Percentiles rank a stretch among this genome's conserved stretches.
phyloP scores from a whole-genome alignment of 2,329 filamentous ascomycete genomes.

The Alternaria arborescens region DNA sequence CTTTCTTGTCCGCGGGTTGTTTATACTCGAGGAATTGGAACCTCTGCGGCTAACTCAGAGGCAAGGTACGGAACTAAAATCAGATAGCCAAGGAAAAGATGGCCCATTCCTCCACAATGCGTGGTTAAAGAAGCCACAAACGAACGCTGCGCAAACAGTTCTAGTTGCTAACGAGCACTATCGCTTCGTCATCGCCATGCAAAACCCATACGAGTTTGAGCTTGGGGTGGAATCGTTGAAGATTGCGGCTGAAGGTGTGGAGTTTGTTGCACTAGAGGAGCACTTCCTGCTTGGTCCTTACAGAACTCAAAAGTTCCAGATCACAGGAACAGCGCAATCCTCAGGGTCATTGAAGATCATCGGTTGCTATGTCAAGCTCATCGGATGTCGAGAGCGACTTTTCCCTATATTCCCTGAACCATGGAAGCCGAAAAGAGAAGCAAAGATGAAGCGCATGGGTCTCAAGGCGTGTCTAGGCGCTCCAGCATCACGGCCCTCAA shows the following conservation, averaged over 20 bases:
- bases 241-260: slow-evolving; percentile 76
- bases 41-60: slow-evolving; percentile 44
- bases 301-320: slow-evolving; percentile 77
- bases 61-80: slow-evolving; percentile 44
- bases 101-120: slow-evolving; percentile 97
- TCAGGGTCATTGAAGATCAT: slow-evolving; percentile 76
- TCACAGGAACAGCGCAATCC: slow-evolving; percentile 72
- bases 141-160: slow-evolving; percentile 67
- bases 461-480: slow-evolving; percentile 58
- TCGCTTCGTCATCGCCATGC: slow-evolving; percentile 81
- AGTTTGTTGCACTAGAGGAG: slow-evolving; percentile 72
- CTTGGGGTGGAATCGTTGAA: slow-evolving; percentile 84
- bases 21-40: slow-evolving; percentile 63
- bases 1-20: slow-evolving; percentile 82
- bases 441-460: slow-evolving; percentile 80
- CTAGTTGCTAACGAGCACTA: slow-evolving; percentile 82
- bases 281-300: slow-evolving; percentile 79
- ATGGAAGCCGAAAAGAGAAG: slow-evolving; percentile 74
- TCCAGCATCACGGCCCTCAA: slow-evolving; percentile 57
- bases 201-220: slow-evolving; percentile 95
- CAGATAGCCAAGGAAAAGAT: slow-evolving; percentile 48
- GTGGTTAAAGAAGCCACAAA: slow-evolving; percentile 74
- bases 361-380: slow-evolving; percentile 81
- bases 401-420: slow-evolving; percentile 84
- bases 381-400: slow-evolving; percentile 79